phyloP scores from a whole-genome alignment of 108 stramenopile genomes.

The Pseudonitzschia delicatissima region DNA sequence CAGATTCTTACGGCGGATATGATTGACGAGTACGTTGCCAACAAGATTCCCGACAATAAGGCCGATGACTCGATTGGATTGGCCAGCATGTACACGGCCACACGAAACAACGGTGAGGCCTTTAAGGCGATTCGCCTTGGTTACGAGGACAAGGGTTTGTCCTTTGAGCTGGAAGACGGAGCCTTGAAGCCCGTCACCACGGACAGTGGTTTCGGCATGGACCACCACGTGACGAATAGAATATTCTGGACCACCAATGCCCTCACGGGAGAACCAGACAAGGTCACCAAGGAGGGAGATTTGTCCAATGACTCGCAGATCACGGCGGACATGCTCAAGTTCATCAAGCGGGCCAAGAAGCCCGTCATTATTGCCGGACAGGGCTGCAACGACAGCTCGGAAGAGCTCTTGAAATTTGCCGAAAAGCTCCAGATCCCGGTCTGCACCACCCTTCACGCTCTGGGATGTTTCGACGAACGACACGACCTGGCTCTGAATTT shows the following conservation, averaged over 20 bases:
- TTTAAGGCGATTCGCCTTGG: slow-evolving; percentile 75
- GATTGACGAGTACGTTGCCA: slow-evolving; percentile 61
- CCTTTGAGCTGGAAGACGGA: slow-evolving; percentile 58
- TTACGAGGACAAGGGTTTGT: slow-evolving; percentile 50
- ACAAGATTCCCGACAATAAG: slow-evolving; percentile 22
- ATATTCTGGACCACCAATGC: slow-evolving; percentile 51
- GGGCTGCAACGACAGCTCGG: slow-evolving; percentile 78
- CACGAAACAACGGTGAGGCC: slow-evolving; percentile 35
- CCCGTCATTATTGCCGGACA: slow-evolving; percentile 91
- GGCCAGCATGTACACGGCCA: slow-evolving; percentile 43
- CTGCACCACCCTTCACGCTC: slow-evolving; percentile 82
- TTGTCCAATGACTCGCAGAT: slow-evolving; percentile 39
- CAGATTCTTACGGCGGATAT: slow-evolving; percentile 68
- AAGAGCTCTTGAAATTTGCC: slow-evolving; percentile 79
- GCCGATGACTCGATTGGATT: slow-evolving; percentile 50
- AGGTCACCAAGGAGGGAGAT: slow-evolving; percentile 35
- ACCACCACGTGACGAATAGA: slow-evolving; percentile 68
- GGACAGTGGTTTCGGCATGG: slow-evolving; percentile 55
- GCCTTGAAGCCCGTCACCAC: slow-evolving; percentile 29
- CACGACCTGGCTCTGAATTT: slow-evolving; percentile 84
- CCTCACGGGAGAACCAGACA: slow-evolving; percentile 28
- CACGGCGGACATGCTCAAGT: slow-evolving; percentile 65
- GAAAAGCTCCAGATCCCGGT: slow-evolving; percentile 88
- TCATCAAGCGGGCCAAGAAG: slow-evolving; percentile 76
- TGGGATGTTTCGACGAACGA: slow-evolving; percentile 85